These are phyloP conservation scores for Fusarium nematophilum DNA, from an alignment of 2,329 filamentous ascomycete genomes.

Conservation along the genomic window DNA sequence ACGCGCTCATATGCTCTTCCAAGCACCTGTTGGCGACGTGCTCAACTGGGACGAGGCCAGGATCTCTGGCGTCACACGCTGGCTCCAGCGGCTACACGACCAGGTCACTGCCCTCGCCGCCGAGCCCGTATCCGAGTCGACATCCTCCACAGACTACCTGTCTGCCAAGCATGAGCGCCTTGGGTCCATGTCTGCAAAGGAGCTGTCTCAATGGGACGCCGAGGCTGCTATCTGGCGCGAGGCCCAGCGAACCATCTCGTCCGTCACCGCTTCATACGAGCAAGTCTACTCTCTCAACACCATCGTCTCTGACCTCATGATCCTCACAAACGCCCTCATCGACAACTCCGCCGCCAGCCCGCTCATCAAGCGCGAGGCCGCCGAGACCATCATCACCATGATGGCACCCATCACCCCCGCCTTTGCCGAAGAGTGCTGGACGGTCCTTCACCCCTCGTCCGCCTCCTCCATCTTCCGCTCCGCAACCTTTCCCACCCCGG, in stretches of 20 bases:
- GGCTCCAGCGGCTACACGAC: slow-evolving; percentile 77
- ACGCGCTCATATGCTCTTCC: slow-evolving; percentile 88
- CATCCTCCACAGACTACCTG: slow-evolving; percentile 52
- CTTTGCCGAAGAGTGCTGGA: slow-evolving; percentile 85
- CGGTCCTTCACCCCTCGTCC: slow-evolving; percentile 58
- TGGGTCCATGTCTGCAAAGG: slow-evolving; percentile 45
- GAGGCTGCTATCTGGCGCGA: slow-evolving; percentile 69
- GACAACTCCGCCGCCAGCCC: slow-evolving; percentile 55
- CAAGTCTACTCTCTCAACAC: slow-evolving; percentile 84
- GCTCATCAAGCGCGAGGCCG: slow-evolving; percentile 60
- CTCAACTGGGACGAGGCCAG: slow-evolving; percentile 90
- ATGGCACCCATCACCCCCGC: slow-evolving; percentile 84
- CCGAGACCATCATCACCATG: slow-evolving; percentile 72
- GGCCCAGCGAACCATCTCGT: slow-evolving; percentile 74
- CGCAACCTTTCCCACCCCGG: slow-evolving; percentile 69
- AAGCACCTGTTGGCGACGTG: slow-evolving; percentile 84
- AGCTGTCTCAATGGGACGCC: slow-evolving; percentile 56
- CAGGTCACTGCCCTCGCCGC: slow-evolving; percentile 55
- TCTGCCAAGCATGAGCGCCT: slow-evolving; percentile 46
- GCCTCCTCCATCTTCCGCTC: slow-evolving; percentile 54
- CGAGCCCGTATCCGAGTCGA: slow-evolving; percentile 6
- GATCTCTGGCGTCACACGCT: slow-evolving; percentile 83
- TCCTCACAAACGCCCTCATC: slow-evolving; percentile 76
- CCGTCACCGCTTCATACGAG: slow-evolving; percentile 75
- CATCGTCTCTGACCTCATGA: slow-evolving; percentile 84